Evolutionary conservation across 768 basidiomycete genomes (phyloP), one percentile per base, ranked within the genome.

Genomic region (Rhizopogon vesiculosus): DNA sequence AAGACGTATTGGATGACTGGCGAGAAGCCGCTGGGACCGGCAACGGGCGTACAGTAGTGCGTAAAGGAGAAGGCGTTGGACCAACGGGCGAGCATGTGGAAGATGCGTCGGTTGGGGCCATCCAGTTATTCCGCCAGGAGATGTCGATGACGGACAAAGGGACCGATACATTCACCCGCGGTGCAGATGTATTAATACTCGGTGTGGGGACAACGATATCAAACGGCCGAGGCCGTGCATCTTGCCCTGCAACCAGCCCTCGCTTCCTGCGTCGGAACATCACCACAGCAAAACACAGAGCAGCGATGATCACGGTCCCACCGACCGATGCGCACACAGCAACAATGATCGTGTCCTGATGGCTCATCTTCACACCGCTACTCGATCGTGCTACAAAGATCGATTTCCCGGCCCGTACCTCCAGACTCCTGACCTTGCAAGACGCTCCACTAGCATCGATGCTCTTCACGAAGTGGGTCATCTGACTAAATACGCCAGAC

Each of bases 401-500:
- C 31, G 18, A 9, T 53, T 5, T 19, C 18, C 12, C 13, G 5
- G 9, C 15, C 35, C 3, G 35, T 38, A 8, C 22, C 15, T 22
- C 15, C 35, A 19, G 22, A 38, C 10, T 38, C 48, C 15, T 22
- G 25, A 35, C 35, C 19, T 25, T 25, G 40, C 46, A 43, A 12
- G 57, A 41, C 18, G 46, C 51, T 52, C 59, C 56, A 44, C 33
- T 35, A 29, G 59, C n/a, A 29, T 29, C 18, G 38, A 51, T 25
- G 3, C 41, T 28, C 31, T 53, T n/a, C 15, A 48, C 42, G 48
- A 54, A 53, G 51, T 55, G 40, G 18, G 46, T 45, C 46, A 29
- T 45, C 3, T 35, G 25, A 25, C 44, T 74, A 68, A 72, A 72
- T 39, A 65, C 65, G n/a, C 76, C 77, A 31, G 70, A 71, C 35